Percentiles rank a stretch among this genome's conserved stretches.
Evolutionary conservation across 345 rosid genomes (phyloP).

Genomic region (Hypericum perforatum): DNA sequence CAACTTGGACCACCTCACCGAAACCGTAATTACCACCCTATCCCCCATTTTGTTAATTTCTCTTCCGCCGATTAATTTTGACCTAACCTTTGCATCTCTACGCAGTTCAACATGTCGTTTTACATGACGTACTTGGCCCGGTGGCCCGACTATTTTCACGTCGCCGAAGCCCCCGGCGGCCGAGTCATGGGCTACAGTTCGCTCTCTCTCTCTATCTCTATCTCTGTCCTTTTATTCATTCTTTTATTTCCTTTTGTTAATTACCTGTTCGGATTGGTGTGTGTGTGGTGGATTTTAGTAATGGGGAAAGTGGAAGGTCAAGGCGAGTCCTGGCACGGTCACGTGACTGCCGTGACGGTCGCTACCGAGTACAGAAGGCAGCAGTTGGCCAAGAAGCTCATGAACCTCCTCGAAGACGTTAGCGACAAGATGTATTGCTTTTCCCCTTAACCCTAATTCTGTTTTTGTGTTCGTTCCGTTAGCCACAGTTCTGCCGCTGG

Average conservation of each 20-base stretch:
- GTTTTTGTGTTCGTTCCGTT: neutral
- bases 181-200: slow-evolving; percentile 87
- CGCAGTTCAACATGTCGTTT: slow-evolving; percentile 89
- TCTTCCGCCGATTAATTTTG: neutral
- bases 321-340: slow-evolving; percentile 99
- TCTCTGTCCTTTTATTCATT: neutral
- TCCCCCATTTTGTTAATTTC: neutral
- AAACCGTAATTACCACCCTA: slow-evolving; percentile 42
- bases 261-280: neutral
- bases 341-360: slow-evolving; percentile 90
- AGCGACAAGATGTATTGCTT: slow-evolving; percentile 79
- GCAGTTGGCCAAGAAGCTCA: slow-evolving; percentile 78
- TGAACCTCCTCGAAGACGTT: slow-evolving; percentile 77
- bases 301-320: slow-evolving; percentile 98
- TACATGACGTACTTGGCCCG: slow-evolving; percentile 96
- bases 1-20: slow-evolving; percentile 90
- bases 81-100: neutral
- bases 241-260: neutral
- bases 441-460: neutral
- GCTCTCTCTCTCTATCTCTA: slow-evolving; percentile 7
- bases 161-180: slow-evolving; percentile 71
- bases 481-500: neutral
- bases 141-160: slow-evolving; percentile 96
- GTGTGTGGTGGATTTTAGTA: slow-evolving; percentile 31
- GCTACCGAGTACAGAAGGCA: slow-evolving; percentile 83